Base-by-base conservation (phyloP, 176 grass and related monocot genomes). In the Triticum aestivum region DNA sequence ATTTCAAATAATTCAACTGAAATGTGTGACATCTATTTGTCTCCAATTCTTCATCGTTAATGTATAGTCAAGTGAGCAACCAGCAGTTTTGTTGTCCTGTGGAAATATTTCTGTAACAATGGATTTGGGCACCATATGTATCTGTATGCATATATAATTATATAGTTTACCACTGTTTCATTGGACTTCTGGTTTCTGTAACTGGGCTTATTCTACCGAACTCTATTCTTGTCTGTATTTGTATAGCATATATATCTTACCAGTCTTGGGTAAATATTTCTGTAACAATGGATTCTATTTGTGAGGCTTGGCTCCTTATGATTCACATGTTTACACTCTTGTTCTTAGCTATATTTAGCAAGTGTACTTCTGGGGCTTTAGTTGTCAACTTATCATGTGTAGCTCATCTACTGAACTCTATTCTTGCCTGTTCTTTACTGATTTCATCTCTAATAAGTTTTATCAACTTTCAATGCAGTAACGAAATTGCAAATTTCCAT, bases 401-500 rank as follows among this genome's bases (percentile, higher is more conserved):
- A 69, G 62, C 56, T 79, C 23, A 9, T 23, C 11, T 45, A 84
- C 51, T 52, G 68, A 73, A 75, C 37, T 68, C 35, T 77, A 44
- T 87, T 80, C 8, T 68, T 65, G 52, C 56, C 26, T 83, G 66
- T 79, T 73, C 45, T 35, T 73, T 87, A 27, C 14, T 47, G 20
- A 44, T 11, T 72, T 65, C 21, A 75, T 56, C 42, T 61, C 81
- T 88, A 77, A 77, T 59, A 84, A 11, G 51, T 67, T 65, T 81
- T 64, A 77, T 70, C 11, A 41, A 79, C 64, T 61, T 68, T 61
- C 85, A 13, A 12, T 84, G 82, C 93, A 98, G 97, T 42, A 98
- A 98, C 89, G 97, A 98, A 82, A 94, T 96, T 35, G 83, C 92
- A 64, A 92, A 96, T 80, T 96, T 98, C 84, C 97, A 96, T 87